phyloP scores from a whole-genome alignment of 345 rosid genomes.

The Balakata baccata region DNA sequence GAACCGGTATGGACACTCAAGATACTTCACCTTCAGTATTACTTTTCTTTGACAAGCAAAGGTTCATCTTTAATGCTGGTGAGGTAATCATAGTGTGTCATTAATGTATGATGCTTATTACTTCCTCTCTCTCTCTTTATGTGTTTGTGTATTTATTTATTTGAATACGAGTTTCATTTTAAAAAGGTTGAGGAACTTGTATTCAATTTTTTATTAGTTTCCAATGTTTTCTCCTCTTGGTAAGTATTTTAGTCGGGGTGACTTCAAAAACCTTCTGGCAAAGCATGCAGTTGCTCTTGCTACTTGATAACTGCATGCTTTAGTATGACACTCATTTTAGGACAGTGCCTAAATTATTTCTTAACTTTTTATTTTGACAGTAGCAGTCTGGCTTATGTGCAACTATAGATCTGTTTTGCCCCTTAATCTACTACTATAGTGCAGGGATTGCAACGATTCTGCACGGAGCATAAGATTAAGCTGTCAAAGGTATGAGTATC shows the following conservation, averaged over 20 bases:
- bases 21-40: conserved; percentile 87
- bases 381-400: not conserved
- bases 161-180: not conserved
- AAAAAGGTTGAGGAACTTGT: not conserved
- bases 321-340: not conserved
- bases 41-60: conserved; percentile 86
- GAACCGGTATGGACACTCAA: conserved; percentile 98
- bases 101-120: not conserved
- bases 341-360: not conserved
- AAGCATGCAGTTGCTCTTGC: not conserved
- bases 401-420: not conserved
- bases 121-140: not conserved
- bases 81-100: conserved; percentile 48
- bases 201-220: not conserved
- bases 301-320: not conserved
- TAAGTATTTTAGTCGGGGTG: not conserved
- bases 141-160: not conserved
- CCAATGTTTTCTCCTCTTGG: not conserved
- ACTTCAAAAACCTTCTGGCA: not conserved
- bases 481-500: conserved; percentile 65
- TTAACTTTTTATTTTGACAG: not conserved
- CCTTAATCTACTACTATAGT: not conserved
- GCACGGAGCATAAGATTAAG: conserved; percentile 87
- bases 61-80: conserved; percentile 93
- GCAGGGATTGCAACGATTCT: conserved; percentile 90